A percentile compares a stretch with the other conserved stretches of the same genome.
Evolutionary conservation across 2,329 filamentous ascomycete species (phyloP).

Genomic region (Lachnum nothofagi): DNA sequence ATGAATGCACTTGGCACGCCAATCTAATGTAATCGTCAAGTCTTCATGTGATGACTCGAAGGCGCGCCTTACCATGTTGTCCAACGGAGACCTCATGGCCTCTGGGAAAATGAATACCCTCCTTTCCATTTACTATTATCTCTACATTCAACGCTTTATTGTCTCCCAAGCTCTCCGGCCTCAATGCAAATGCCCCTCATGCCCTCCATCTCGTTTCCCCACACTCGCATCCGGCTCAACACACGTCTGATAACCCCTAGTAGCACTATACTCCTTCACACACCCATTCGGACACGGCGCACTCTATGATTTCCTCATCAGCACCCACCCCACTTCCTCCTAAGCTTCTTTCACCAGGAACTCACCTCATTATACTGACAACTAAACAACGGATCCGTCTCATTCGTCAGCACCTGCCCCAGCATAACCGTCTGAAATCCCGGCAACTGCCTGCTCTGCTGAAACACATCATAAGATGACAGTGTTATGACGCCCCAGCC

Average conservation of each 20-base stretch:
- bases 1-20: too few relatives aligned
- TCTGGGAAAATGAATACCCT: too few relatives aligned
- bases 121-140: too few relatives aligned
- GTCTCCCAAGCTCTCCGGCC: neutral
- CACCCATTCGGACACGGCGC: constrained; percentile 14
- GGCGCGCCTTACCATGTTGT: too few relatives aligned
- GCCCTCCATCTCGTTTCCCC: constrained; percentile 1
- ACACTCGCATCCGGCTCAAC: constrained; percentile 7
- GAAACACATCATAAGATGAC: constrained; percentile 13
- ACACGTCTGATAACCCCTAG: constrained; percentile 11
- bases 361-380: constrained; percentile 45
- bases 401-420: constrained; percentile 37
- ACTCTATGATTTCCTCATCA: constrained; percentile 1
- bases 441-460: constrained; percentile 12
- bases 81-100: too few relatives aligned
- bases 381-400: constrained; percentile 47
- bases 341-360: too few relatives aligned
- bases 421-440: constrained; percentile 13
- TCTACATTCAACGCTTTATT: too few relatives aligned
- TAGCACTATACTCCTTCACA: constrained; percentile 6
- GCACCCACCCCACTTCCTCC: neutral
- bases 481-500: constrained; percentile 13
- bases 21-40: too few relatives aligned
- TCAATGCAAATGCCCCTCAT: neutral
- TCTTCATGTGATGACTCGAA: too few relatives aligned